Evolutionary conservation across 805 yeast species (phyloP), one percentile per base, ranked within the genome.

Genomic region (Sugiyamaella lignohabitans): DNA sequence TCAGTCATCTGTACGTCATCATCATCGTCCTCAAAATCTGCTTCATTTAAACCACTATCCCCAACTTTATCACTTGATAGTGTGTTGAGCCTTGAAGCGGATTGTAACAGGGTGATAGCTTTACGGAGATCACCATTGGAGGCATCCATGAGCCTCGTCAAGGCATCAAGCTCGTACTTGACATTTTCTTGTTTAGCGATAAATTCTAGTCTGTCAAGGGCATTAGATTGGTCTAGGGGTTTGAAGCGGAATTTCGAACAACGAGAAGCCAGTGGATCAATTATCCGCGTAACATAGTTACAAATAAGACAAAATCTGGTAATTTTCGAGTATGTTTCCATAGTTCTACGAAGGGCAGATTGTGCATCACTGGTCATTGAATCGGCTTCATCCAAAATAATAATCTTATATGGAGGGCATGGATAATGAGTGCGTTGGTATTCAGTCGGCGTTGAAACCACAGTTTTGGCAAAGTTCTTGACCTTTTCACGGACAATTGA

Each of bases 401-500:
- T 84, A 57, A 93, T 79, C 63, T 93, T 93, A 66, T 86, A 93
- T 3, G 98, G 97, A 1, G 98, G 98, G 61, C 98, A 91, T 1
- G 98, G 96, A 66, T 88, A 89, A 17, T 79, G 75, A 36, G 69
- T 76, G 43, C 76, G 65, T 57, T 84, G 93, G 36, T 80, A 82
- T 14, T 73, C 70, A 1, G 84, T 62, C 1, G 97, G 94, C 50
- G 83, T 84, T 0, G 96, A 82, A 1, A 89, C 87, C 0, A 88
- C 76, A 39, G 88, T 68, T 50, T 96, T 72, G 14, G 98, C 97
- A 69, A 93, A 93, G 58, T 84, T 87, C 73, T 93, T 93, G 68
- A 93, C 87, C 65, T 89, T 96, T 59, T 93, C 93, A 52, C 99
- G 77, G n/a, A 93, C 98, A 46, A 93, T 97, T 55, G 87, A 95